phyloP scores from a whole-genome alignment of 164 flowering plant genomes.

The Sextonia rubra region DNA sequence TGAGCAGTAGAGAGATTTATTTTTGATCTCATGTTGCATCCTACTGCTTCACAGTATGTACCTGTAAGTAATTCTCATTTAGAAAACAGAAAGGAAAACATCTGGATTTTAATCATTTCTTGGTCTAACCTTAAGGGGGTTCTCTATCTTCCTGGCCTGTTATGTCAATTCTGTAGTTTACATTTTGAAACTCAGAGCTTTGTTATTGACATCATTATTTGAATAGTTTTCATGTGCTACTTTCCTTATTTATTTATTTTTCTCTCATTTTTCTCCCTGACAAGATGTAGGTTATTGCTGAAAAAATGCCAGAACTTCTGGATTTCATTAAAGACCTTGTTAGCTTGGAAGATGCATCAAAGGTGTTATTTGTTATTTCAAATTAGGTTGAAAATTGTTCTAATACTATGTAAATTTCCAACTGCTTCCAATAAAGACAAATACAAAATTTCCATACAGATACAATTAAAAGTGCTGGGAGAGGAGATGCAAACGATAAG shows the following conservation, averaged over 20 bases:
- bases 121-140: no score
- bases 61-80: no score
- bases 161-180: no score
- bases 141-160: no score
- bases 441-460: conserved; percentile 34
- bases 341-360: conserved; percentile 80
- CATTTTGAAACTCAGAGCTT: background rate
- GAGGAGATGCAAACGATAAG: conserved; percentile 99
- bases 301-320: conserved; percentile 79
- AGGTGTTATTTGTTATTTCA: conserved; percentile 36
- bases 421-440: conserved; percentile 1
- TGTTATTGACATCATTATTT: background rate
- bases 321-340: conserved; percentile 80
- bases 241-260: background rate
- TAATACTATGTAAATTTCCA: background rate
- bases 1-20: no score
- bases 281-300: conserved; percentile 67
- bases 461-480: conserved; percentile 87
- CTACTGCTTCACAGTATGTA: no score
- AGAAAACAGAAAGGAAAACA: no score
- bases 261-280: conserved; percentile 8
- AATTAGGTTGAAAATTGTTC: background rate
- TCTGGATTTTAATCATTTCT: no score
- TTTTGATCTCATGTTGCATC: no score
- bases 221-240: background rate